A percentile compares a stretch with the other conserved stretches of the same genome.
These are phyloP conservation scores for Colletotrichum tabaci DNA, from an alignment of 2,329 filamentous ascomycete genomes.

Conservation along the genomic window DNA sequence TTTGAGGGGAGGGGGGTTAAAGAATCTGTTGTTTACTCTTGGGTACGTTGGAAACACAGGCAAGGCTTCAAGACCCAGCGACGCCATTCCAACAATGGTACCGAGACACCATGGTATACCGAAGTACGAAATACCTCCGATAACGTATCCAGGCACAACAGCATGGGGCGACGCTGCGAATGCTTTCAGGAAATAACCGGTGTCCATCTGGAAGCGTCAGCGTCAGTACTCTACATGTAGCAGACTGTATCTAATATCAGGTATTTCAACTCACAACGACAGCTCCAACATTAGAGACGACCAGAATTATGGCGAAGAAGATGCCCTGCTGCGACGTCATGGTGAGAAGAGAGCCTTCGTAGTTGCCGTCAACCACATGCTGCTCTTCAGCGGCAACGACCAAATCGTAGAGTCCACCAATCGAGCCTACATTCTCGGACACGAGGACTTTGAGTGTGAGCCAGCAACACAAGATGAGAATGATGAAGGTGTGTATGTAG, in stretches of 20 bases:
- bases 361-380: no score
- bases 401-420: slow-evolving; percentile 64
- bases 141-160: slow-evolving; percentile 48
- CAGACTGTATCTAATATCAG: no score
- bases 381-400: slow-evolving; percentile 56
- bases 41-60: slow-evolving; percentile 69
- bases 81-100: slow-evolving; percentile 64
- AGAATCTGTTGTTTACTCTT: slow-evolving; percentile 39
- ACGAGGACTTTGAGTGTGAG: slow-evolving; percentile 59
- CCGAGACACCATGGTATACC: slow-evolving; percentile 68
- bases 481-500: no score
- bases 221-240: no score
- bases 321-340: no score
- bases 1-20: not conserved
- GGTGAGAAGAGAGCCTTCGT: no score
- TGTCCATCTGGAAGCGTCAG: no score
- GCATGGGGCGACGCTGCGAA: slow-evolving; percentile 63
- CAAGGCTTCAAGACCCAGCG: slow-evolving; percentile 62
- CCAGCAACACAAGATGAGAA: slow-evolving; percentile 46
- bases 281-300: no score
- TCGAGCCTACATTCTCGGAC: slow-evolving; percentile 62
- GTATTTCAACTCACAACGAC: no score
- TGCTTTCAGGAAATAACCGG: slow-evolving; percentile 63
- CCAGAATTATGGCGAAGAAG: no score
- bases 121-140: slow-evolving; percentile 62